phyloP scores from a whole-genome alignment of 2,329 filamentous ascomycete genomes.

The Trichoderma sp. region DNA sequence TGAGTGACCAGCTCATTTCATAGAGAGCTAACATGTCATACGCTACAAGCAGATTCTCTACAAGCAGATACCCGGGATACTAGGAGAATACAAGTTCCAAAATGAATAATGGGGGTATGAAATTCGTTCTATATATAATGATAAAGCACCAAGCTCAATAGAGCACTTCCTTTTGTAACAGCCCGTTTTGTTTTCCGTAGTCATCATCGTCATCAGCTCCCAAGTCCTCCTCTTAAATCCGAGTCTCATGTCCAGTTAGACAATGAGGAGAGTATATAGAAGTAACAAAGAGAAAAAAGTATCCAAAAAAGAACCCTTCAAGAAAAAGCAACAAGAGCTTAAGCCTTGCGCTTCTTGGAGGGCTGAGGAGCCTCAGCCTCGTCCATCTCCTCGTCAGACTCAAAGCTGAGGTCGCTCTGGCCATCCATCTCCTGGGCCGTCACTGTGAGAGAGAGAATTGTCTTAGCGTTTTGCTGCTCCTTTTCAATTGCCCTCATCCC shows the following conservation, averaged over 20 bases:
- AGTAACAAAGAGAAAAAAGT: not conserved
- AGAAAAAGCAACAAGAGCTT: constrained; percentile 24
- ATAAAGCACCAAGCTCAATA: not conserved
- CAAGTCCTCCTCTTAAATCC: constrained; percentile 1
- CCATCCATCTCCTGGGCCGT: constrained; percentile 68
- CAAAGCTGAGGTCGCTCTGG: constrained; percentile 70
- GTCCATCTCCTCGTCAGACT: constrained; percentile 61
- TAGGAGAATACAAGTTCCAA: not conserved
- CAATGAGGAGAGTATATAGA: constrained; percentile 1
- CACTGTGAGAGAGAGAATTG: constrained; percentile 31
- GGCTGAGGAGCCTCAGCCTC: constrained; percentile 45
- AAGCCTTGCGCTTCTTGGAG: constrained; percentile 50
- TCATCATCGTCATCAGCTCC: constrained; percentile 10
- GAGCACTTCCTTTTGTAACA: constrained; percentile 3
- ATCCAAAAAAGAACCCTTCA: constrained; percentile 15
- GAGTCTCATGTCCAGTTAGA: constrained; percentile 9
- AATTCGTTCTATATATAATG: constrained; percentile 7
- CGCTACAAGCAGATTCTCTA: too few species aligned
- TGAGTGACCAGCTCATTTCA: too few species aligned
- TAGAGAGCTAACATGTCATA: too few species aligned
- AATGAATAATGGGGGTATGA: not conserved
- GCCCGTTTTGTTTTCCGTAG: not conserved
- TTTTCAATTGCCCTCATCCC: not conserved
- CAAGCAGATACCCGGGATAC: too few species aligned
- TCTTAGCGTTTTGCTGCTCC: constrained; percentile 16